Percentiles rank a stretch among this genome's conserved stretches.
Conservation (phyloP, 2,329 filamentous ascomycete species). For the Cercospora zeae-maydis region DNA sequence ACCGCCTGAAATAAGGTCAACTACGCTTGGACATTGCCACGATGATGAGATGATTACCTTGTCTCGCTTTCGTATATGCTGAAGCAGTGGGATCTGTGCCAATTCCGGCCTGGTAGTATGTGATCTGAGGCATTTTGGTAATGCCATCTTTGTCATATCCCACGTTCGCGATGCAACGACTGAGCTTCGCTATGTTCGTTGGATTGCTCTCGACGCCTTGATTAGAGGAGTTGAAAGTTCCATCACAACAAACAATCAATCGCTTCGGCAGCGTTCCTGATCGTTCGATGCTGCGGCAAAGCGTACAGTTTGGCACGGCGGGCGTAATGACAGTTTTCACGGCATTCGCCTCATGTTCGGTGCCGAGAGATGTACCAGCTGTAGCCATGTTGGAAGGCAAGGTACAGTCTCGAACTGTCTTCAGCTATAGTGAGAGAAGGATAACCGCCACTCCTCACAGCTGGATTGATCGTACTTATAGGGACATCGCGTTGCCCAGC, state of each 20-base stretch:
- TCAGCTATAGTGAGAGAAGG: background rate
- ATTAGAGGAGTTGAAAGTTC: slow-evolving; percentile 25
- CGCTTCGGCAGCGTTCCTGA: slow-evolving; percentile 22
- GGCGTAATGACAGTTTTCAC: slow-evolving; percentile 3
- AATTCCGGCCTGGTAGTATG: slow-evolving; percentile 32
- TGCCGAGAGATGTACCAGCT: background rate
- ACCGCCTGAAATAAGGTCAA: background rate
- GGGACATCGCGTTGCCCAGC: background rate
- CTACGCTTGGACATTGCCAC: background rate
- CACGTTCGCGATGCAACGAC: slow-evolving; percentile 28
- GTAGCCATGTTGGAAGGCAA: background rate
- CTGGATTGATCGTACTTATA: background rate
- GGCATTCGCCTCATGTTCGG: slow-evolving; percentile 1
- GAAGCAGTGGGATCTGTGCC: slow-evolving; percentile 24
- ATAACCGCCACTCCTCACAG: background rate
- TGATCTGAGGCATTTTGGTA: slow-evolving; percentile 28
- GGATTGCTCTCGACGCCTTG: slow-evolving; percentile 25
- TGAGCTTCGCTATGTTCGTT: slow-evolving; percentile 29
- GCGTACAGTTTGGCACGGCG: background rate
- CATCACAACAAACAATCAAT: slow-evolving; percentile 28
- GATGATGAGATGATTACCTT: background rate
- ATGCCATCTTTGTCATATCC: slow-evolving; percentile 21
- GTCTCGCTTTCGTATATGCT: slow-evolving; percentile 20
- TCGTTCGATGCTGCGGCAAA: slow-evolving; percentile 10
- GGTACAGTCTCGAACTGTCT: background rate